Conservation (phyloP, 768 basidiomycete genomes). For the Ephemerocybe angulata region DNA sequence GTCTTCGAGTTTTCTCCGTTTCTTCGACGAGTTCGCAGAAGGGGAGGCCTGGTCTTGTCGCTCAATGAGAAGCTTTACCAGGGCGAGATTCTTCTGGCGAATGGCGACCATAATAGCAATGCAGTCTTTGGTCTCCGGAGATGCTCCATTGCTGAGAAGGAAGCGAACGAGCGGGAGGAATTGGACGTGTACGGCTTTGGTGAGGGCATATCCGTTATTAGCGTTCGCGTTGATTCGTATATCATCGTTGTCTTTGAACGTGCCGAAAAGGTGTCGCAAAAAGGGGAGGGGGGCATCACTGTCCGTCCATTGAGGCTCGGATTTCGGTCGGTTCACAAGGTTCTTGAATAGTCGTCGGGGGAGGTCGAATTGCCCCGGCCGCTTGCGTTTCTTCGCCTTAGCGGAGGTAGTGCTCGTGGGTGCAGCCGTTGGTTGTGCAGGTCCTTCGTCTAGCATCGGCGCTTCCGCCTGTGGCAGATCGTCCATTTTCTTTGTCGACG, state of each 20-base stretch:
- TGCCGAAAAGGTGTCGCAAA: conserved; percentile 52
- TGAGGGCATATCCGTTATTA: conserved; percentile 78
- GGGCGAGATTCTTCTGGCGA: conserved; percentile 55
- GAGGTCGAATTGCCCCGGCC: conserved; percentile 39
- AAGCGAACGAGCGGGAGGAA: conserved; percentile 65
- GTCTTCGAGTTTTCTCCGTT: conserved; percentile 57
- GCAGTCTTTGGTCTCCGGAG: conserved; percentile 55
- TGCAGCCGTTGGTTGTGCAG: too few species aligned
- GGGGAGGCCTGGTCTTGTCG: conserved; percentile 10
- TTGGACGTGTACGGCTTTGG: conserved; percentile 66
- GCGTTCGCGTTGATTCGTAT: conserved; percentile 54
- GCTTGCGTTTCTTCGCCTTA: conserved; percentile 1
- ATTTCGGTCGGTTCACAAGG: conserved; percentile 31
- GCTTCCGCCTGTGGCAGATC: not conserved
- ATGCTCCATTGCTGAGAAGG: conserved; percentile 69
- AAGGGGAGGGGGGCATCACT: conserved; percentile 60
- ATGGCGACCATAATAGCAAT: conserved; percentile 79
- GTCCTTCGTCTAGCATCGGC: not conserved
- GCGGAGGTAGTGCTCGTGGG: too few species aligned
- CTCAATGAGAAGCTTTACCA: conserved; percentile 72
- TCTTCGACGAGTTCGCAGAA: conserved; percentile 26
- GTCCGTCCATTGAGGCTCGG: conserved; percentile 39
- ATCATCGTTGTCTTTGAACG: conserved; percentile 25
- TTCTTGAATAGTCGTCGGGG: conserved; percentile 66
- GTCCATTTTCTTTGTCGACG: conserved; percentile 9